phyloP scores from a whole-genome alignment of 176 grass and related monocot genomes.

The Hordeum vulgare region MorexV3_pseudomolecules_assembly NC_058520.1:19263098-19263597 shows the following conservation, averaged over 20 bases:
- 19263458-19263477: neutral
- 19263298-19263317: constrained; percentile 23
- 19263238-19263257: constrained; percentile 39
- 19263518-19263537: neutral
- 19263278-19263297: constrained; percentile 30
- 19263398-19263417: neutral
- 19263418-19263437: neutral
- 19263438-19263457: neutral
- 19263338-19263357: constrained; percentile 5
- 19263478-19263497: constrained; percentile 1
- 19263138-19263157: neutral
- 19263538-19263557: neutral
- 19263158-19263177: neutral
- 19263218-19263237: constrained; percentile 46
- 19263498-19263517: neutral
- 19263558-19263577: neutral
- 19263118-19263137: neutral
- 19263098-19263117: constrained; percentile 3
- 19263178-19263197: constrained; percentile 21
- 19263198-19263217: constrained; percentile 38
- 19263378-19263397: neutral
- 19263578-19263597: neutral
- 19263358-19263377: neutral
- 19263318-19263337: neutral
- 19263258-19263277: constrained; percentile 15